Evolutionary conservation across 2,329 filamentous ascomycete genomes (phyloP), one percentile per base, ranked within the genome.

Genomic region (Pseudofabraea citricarpa): DNA sequence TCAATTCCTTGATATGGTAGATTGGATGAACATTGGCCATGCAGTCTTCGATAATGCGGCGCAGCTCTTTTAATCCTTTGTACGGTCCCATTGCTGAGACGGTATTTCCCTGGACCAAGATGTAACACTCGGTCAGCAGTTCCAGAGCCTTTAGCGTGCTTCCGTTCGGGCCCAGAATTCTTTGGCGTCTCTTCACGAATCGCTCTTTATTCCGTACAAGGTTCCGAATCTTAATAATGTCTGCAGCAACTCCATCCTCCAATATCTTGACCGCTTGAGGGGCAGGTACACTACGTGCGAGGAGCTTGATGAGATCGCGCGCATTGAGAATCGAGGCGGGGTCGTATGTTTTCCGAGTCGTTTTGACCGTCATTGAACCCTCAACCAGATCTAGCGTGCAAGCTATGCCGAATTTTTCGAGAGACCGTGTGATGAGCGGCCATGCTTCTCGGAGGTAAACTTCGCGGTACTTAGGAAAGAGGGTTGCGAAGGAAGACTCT

Each of bases 381-480:
- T 97, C 90, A 4, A 97, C 86, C 64, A 98, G 74, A 71, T 98
- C 91, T 20, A 98, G 80, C 7, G 87, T 90, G 62, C 91, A 96
- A 33, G 87, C 88, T 36, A 98, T 89, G 53, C 90, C 90, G 44
- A 78, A 73, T 67, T 93, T 94, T 59, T 95, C 87, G 47, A 98
- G 81, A 1, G 87, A 76, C 58, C 85, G 84, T 21, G 90, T 97
- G 46, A 98, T 81, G 36, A 94, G 77, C 3, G 91, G 89, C 93
- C 93, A 98, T 56, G 85, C 85, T 63, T 95, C 88, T 61, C 87
- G 90, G 44, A 98, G 73, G 60, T 97, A 96, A 39, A 88, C 78
- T 74, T 98, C 93, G 59, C 93, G 85, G 67, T 98, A 98, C 68
- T 95, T 95, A 51, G 93, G 93, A 62, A 97, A 97, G 6, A 97